Conservation (phyloP, 1,284 basidiomycete genomes). For the Rhodotorula sp. region DNA sequence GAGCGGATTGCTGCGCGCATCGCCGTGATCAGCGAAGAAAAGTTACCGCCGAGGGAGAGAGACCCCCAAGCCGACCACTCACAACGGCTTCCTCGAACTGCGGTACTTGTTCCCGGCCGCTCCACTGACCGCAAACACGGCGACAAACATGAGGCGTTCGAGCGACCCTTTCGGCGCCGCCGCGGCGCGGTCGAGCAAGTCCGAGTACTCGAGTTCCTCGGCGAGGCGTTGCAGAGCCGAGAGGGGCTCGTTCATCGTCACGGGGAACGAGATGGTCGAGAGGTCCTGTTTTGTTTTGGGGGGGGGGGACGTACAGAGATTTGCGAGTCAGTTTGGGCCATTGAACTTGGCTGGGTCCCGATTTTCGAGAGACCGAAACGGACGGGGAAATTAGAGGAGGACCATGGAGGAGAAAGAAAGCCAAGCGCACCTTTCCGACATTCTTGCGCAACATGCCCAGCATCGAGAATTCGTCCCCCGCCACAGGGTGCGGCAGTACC, state of each 20-base stretch:
- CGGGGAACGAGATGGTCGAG: conserved; percentile 78
- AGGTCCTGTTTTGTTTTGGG: conserved; percentile 63
- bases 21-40: not conserved
- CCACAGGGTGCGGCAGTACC: conserved; percentile 59
- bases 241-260: conserved; percentile 84
- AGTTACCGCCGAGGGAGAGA: not conserved
- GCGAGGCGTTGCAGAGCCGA: conserved; percentile 69
- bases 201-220: conserved; percentile 79
- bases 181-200: conserved; percentile 62
- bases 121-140: conserved; percentile 80
- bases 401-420: not conserved
- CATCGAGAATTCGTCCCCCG: conserved; percentile 79
- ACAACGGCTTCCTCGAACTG: conserved; percentile 83
- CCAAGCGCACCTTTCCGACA: conserved; percentile 70
- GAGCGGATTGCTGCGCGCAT: conserved; percentile 69
- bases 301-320: no score
- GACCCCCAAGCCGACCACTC: conserved; percentile 48
- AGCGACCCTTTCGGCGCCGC: conserved; percentile 62
- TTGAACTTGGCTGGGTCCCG: no score
- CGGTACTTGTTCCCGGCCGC: conserved; percentile 66
- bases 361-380: no score
- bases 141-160: conserved; percentile 71
- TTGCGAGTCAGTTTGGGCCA: not conserved
- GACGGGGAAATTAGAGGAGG: no score
- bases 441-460: conserved; percentile 87